Conservation (phyloP, 2,329 filamentous ascomycete species). For the Pseudogymnoascus sp. region DNA sequence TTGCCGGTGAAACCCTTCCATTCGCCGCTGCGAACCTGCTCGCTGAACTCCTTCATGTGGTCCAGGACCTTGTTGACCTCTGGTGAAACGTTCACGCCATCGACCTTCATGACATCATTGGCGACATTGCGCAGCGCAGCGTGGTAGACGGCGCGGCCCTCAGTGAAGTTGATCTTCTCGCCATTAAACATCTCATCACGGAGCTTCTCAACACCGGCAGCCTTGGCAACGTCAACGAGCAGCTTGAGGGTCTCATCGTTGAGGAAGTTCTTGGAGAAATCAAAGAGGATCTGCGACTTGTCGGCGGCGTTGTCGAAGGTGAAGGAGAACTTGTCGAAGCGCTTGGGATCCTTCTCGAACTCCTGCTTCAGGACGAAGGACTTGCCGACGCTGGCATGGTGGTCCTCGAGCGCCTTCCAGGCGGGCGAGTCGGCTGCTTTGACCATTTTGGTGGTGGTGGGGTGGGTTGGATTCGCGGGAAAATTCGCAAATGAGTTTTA, state of each 20-base stretch:
- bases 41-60: constrained; percentile 98
- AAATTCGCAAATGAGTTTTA: background rate
- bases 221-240: constrained; percentile 81
- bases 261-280: constrained; percentile 98
- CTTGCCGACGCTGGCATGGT: constrained; percentile 80
- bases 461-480: constrained; percentile 3
- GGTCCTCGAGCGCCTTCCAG: constrained; percentile 85
- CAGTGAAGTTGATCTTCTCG: constrained; percentile 99
- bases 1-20: constrained; percentile 98
- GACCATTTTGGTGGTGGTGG: constrained; percentile 47
- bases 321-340: constrained; percentile 84
- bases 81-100: constrained; percentile 88
- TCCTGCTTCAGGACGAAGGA: constrained; percentile 88
- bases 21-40: constrained; percentile 85
- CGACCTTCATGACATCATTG: constrained; percentile 74
- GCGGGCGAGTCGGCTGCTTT: constrained; percentile 79
- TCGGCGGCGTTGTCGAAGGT: constrained; percentile 74
- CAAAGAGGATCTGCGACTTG: constrained; percentile 82
- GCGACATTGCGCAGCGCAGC: constrained; percentile 84
- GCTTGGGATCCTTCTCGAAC: constrained; percentile 79
- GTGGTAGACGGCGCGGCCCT: constrained; percentile 93
- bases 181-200: constrained; percentile 96
- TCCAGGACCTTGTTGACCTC: constrained; percentile 85
- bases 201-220: constrained; percentile 85
- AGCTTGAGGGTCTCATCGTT: constrained; percentile 85